A percentile compares a stretch with the other conserved stretches of the same genome.
These are phyloP conservation scores for Hypoxylon sp. DNA, from an alignment of 2,329 filamentous ascomycete species.

Conservation along the genomic window DNA sequence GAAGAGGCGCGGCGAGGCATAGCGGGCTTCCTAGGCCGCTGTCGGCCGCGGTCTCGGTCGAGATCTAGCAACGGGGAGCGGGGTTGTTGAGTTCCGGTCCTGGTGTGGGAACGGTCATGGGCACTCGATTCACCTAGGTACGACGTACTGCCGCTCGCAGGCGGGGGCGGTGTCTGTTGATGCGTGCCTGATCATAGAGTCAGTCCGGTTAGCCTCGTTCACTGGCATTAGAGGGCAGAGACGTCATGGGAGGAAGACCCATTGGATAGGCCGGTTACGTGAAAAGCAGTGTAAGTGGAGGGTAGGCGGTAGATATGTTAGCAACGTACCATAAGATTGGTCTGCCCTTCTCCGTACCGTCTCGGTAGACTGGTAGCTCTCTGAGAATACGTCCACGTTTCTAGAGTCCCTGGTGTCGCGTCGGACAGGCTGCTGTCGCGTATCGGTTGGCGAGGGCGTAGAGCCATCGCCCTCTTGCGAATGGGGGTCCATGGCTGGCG, in stretches of 20 bases:
- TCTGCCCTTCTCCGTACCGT: constrained; percentile 67
- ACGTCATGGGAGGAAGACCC: constrained; percentile 22
- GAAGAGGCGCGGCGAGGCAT: constrained; percentile 79
- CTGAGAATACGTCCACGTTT: constrained; percentile 56
- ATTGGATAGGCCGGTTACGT: constrained; percentile 8
- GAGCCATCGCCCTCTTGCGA: constrained; percentile 50
- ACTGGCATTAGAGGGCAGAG: constrained; percentile 7
- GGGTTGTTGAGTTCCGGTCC: constrained; percentile 47
- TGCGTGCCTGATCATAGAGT: constrained; percentile 45
- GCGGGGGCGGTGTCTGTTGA: constrained; percentile 44
- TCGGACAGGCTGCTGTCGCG: constrained; percentile 51
- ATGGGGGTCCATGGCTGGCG: constrained; percentile 55
- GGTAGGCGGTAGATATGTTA: neutral
- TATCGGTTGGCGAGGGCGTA: constrained; percentile 59
- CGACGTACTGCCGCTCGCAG: constrained; percentile 35
- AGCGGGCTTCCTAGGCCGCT: constrained; percentile 73
- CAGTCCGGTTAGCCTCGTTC: constrained; percentile 38
- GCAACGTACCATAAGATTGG: constrained; percentile 61
- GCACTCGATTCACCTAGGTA: constrained; percentile 48
- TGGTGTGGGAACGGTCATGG: constrained; percentile 51
- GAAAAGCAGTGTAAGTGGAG: constrained; percentile 4
- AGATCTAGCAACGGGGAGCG: constrained; percentile 56
- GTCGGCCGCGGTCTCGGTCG: constrained; percentile 61
- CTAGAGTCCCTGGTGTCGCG: constrained; percentile 45
- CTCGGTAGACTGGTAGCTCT: constrained; percentile 66